Evolutionary conservation across 139 green algal genomes (phyloP), one percentile per base, ranked within the genome.

Genomic region (Chlamydomonas schloesseri): DNA sequence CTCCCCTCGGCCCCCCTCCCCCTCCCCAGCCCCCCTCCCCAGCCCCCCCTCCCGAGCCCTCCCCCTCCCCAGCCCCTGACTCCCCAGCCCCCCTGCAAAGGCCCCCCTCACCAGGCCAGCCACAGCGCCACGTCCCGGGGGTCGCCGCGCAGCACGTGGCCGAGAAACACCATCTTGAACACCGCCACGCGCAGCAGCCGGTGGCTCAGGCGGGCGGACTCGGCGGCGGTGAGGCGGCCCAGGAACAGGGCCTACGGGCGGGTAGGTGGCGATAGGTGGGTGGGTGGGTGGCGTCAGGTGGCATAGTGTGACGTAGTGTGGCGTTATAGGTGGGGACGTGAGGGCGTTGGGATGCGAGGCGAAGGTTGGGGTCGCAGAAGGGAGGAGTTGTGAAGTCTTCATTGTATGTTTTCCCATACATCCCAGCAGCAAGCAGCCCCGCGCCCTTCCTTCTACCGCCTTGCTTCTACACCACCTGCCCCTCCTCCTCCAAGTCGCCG

Each of bases 91-190:
- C 8, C 42, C 69, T n/a, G n/a, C n/a, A n/a, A n/a, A n/a, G n/a
- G n/a, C 69, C 69, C 3, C 5, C 73, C 91, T 82, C 67, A 93
- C 90, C 90, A 95, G 3, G 69, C 84, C 31, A 93, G 58, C 90
- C 92, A 95, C 62, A 86, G 29, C 21, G 82, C 73, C 0, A 91
- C 58, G 46, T 88, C 75, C 29, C 81, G 47, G 47, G 87, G 15
- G 65, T 82, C 85, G 26, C 84, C 73, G 62, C 81, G 65, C n/a
- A 88, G 81, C 13, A 93, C 84, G 17, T 84, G 81, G 3, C 88
- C 82, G 14, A 91, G 71, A 24, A 95, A 91, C 29, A 93, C 89
- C 3, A 89, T 60, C 78, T 94, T 94, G 46, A 93, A 81, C 4
- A 93, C 73, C 24, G 88, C 29, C 71, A 88, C 92, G 57, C 91